Percentiles rank a stretch among this genome's conserved stretches.
These are phyloP conservation scores for Urostyla sp. DNA, from an alignment of 73 alveolate genomes.

Conservation along the genomic window DNA sequence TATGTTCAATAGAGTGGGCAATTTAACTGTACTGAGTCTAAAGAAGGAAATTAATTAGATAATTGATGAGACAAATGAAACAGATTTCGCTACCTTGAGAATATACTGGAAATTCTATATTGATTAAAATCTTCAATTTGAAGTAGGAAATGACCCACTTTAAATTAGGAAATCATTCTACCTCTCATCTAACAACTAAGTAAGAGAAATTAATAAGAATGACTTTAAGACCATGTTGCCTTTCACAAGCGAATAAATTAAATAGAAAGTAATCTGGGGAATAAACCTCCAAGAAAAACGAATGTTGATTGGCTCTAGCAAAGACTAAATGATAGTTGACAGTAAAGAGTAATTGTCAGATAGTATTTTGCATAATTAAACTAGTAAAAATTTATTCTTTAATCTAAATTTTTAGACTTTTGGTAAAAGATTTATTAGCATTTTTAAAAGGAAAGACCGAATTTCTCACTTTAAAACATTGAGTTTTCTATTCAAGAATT, in stretches of 20 bases:
- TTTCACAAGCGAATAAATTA: conserved; percentile 25
- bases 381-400: neutral
- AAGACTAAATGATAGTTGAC: too few relatives aligned
- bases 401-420: conserved; percentile 13
- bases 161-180: conserved; percentile 5
- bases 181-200: conserved; percentile 3
- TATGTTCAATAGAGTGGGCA: conserved; percentile 71
- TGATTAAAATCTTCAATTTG: neutral
- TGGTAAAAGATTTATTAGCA: conserved; percentile 47
- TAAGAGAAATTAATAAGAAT: conserved; percentile 36
- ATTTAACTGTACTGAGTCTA: conserved; percentile 56
- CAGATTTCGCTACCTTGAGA: conserved; percentile 51
- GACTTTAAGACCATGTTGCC: neutral
- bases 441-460: conserved; percentile 49
- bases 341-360: too few relatives aligned
- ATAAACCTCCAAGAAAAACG: neutral
- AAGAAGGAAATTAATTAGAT: conserved; percentile 27
- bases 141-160: conserved; percentile 9
- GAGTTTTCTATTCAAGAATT: conserved; percentile 37
- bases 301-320: too few relatives aligned
- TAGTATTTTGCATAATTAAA: too few relatives aligned
- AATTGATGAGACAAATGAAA: neutral
- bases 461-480: conserved; percentile 52
- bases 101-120: conserved; percentile 55
- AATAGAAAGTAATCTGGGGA: conserved; percentile 7